phyloP scores from a whole-genome alignment of 2,329 filamentous ascomycete species.

The Fusarium austroafricanum region DNA sequence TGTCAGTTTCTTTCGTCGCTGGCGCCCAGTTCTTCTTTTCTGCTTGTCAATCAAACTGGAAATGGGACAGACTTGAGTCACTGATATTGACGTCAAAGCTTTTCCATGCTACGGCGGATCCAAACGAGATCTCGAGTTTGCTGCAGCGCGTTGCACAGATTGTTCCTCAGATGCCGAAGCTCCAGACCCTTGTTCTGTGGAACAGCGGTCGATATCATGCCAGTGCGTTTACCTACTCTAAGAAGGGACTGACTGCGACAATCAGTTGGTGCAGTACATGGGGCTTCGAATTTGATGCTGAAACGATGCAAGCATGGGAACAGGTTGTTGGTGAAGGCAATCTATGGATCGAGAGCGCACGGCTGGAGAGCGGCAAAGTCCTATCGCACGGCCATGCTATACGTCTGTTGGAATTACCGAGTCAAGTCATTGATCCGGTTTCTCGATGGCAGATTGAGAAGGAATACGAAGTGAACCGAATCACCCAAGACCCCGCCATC shows the following conservation, averaged over 20 bases:
- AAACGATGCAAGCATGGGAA: background rate
- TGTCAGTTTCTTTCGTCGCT: background rate
- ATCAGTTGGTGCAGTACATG: background rate
- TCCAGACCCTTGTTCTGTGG: background rate
- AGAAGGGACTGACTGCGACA: background rate
- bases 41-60: background rate
- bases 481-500: background rate
- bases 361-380: background rate
- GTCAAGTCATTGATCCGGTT: background rate
- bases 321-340: background rate
- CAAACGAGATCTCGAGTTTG: background rate
- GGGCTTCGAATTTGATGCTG: background rate
- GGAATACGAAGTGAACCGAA: background rate
- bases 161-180: background rate
- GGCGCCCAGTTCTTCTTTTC: background rate
- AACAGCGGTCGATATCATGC: background rate
- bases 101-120: background rate
- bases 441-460: background rate
- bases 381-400: background rate
- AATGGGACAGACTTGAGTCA: background rate
- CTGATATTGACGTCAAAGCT: background rate
- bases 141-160: background rate
- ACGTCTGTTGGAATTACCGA: background rate
- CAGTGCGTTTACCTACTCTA: background rate
- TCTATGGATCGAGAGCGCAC: background rate